phyloP scores from a whole-genome alignment of 345 rosid species.

The Trapa incisa region DNA sequence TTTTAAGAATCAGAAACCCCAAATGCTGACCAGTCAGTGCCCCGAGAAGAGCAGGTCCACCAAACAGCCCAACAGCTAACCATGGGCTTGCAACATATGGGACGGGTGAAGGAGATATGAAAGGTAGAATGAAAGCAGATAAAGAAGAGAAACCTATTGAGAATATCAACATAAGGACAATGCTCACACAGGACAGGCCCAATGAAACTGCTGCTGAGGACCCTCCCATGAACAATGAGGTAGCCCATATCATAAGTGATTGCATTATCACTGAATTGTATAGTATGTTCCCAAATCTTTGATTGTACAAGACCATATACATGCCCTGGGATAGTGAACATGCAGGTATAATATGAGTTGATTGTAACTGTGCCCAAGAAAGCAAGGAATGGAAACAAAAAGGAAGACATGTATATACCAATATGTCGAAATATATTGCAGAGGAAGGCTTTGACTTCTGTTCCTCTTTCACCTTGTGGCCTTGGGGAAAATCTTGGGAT shows the following conservation, averaged over 20 bases:
- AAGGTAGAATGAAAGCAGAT: constrained; percentile 61
- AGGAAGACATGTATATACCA: constrained; percentile 31
- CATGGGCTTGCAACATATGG: constrained; percentile 75
- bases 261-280: constrained; percentile 72
- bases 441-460: constrained; percentile 25
- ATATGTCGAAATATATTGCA: constrained; percentile 63
- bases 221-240: constrained; percentile 89
- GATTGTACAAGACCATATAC: constrained; percentile 64
- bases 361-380: background rate
- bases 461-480: constrained; percentile 20
- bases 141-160: constrained; percentile 60
- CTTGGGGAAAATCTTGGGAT: constrained; percentile 41
- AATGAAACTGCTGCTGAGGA: constrained; percentile 51
- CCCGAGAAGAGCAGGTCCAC: constrained; percentile 79
- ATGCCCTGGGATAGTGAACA: constrained; percentile 43
- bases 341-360: background rate
- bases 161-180: constrained; percentile 51
- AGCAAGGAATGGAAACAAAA: background rate
- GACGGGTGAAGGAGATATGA: constrained; percentile 57
- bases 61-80: constrained; percentile 77
- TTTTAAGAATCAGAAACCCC: constrained; percentile 44
- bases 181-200: constrained; percentile 54
- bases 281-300: constrained; percentile 58
- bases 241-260: constrained; percentile 66
- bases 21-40: constrained; percentile 82